Base-by-base conservation (phyloP, 2,329 filamentous ascomycete species). In the Trichoderma sp. region DNA sequence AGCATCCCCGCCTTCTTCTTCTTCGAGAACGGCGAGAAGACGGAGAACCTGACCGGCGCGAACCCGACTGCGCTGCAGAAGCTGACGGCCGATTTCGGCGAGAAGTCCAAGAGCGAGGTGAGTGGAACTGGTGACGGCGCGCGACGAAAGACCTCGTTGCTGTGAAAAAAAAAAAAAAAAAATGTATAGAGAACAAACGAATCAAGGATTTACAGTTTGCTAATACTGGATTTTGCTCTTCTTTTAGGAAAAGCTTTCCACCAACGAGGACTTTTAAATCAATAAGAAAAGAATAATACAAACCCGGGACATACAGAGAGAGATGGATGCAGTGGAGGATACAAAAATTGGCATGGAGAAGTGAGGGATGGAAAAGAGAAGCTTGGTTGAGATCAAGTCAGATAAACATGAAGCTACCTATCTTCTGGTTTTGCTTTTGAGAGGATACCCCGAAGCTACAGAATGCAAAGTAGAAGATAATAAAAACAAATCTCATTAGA, bases 1-100 rank as follows among this genome's bases (percentile, higher is more conserved):
- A 83, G 85, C 75, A 86, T 89, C 81, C 87, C 87, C 11, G 87
- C 87, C 52, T 89, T 89, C 76, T 79, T 86, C 75, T 85, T 88
- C 79, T 88, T 89, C 78, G 83, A 86, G 78, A 81, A 87, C 62
- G 86, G 86, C 67, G 79, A 82, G 55, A 80, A 80, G 76, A 79
- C 66, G 74, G 82, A 84, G 73, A 81, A 80, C 73, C 76, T 86
- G 55, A 79, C 80, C 52, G 82, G 80, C 53, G 79, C 79, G 43
- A 79, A 76, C 67, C 79, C 79, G 5, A 71, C 76, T 7, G 77
- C 76, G 59, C 75, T 81, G 62, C 71, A 77, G 70, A 76, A 77
- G 69, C 65, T 72, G 24, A 71, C 79, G 52, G 72, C 76, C 62
- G 52, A 35, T 1, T 60, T 74, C 47, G 71, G 73, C 73, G 75